Percentiles rank a stretch among this genome's conserved stretches.
Conservation (phyloP, 768 basidiomycete species). For the Baorangia bicolor region DNA sequence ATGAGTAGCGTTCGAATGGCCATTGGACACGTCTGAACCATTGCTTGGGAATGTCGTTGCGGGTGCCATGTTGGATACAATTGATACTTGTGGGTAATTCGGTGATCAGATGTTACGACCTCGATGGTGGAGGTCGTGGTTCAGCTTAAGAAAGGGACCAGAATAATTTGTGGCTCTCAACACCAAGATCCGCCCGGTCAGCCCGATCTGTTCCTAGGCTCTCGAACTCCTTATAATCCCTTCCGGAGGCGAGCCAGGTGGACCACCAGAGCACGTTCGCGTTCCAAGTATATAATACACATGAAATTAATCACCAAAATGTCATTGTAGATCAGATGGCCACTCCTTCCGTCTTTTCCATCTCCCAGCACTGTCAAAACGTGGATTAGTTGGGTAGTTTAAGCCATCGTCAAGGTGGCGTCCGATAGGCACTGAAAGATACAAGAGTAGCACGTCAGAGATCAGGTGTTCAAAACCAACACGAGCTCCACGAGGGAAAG, state of each 20-base stretch:
- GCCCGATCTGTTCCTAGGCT: background rate
- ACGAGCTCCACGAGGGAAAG: background rate
- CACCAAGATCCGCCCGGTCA: conserved; percentile 22
- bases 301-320: background rate
- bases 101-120: background rate
- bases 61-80: conserved; percentile 25
- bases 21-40: conserved; percentile 3
- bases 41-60: conserved; percentile 13
- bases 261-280: background rate
- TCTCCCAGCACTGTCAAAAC: conserved; percentile 68
- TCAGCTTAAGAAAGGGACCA: background rate
- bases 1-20: conserved; percentile 9
- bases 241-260: background rate
- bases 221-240: background rate
- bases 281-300: background rate
- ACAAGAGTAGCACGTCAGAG: conserved; percentile 6
- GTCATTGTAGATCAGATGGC: conserved; percentile 63
- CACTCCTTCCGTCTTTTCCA: conserved; percentile 68
- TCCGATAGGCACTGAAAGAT: conserved; percentile 48
- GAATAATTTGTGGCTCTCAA: background rate
- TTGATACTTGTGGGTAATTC: background rate
- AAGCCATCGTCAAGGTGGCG: conserved; percentile 56
- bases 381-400: conserved; percentile 64
- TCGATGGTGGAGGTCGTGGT: conserved; percentile 7
- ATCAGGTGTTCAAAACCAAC: background rate